A percentile compares a stretch with the other conserved stretches of the same genome.
Conservation (phyloP, 345 rosid genomes). For the Salix koriyanagi region DNA sequence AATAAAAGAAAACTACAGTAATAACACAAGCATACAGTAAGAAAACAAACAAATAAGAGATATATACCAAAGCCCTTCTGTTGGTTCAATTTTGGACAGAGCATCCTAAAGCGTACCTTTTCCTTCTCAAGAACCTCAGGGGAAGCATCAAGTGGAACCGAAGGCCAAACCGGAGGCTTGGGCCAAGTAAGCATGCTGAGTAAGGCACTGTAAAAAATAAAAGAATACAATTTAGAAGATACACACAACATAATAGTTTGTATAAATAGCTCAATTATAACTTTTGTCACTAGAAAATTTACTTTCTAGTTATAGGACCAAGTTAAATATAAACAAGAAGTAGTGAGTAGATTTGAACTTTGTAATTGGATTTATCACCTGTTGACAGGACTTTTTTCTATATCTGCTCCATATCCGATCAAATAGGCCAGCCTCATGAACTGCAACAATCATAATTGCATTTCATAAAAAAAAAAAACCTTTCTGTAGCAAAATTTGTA, state of each 20-base stretch:
- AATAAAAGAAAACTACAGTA: neutral
- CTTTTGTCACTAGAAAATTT: neutral
- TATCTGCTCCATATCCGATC: slow-evolving; percentile 78
- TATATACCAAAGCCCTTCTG: neutral
- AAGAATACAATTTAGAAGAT: slow-evolving; percentile 4
- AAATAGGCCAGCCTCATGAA: slow-evolving; percentile 94
- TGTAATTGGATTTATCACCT: slow-evolving; percentile 43
- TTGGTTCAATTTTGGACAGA: neutral
- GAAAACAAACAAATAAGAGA: neutral
- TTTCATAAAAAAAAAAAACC: slow-evolving; percentile 11
- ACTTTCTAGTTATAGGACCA: neutral
- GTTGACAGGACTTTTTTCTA: slow-evolving; percentile 94
- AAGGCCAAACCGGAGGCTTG: slow-evolving; percentile 92
- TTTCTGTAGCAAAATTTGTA: neutral
- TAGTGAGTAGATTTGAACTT: neutral
- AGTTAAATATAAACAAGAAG: slow-evolving; percentile 9
- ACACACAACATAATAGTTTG: neutral
- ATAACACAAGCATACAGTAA: neutral
- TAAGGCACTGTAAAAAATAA: slow-evolving; percentile 66
- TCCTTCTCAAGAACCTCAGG: slow-evolving; percentile 85
- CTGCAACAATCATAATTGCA: slow-evolving; percentile 47
- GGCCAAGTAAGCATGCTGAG: slow-evolving; percentile 99
- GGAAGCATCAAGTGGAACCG: slow-evolving; percentile 75
- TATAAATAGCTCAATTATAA: neutral
- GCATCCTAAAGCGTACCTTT: slow-evolving; percentile 54